Evolutionary conservation across 192 early-diverging fungal genomes (phyloP).

Genomic region (Obelidium mucronatum): DNA sequence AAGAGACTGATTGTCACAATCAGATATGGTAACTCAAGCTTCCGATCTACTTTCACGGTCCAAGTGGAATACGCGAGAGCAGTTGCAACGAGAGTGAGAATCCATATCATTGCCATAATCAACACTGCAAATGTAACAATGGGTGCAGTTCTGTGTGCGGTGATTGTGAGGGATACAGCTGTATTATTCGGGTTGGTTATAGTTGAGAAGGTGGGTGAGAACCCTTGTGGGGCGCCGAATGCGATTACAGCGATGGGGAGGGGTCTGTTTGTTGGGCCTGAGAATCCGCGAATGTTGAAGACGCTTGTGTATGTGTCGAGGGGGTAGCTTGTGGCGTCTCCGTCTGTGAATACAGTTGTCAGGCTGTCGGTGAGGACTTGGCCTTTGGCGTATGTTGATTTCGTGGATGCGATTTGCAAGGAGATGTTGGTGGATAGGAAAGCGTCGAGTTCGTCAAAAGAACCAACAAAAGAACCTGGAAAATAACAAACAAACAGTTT

Average conservation of each 20-base stretch:
- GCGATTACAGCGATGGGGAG: neutral
- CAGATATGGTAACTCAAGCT: slow-evolving; percentile 10
- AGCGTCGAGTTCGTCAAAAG: neutral
- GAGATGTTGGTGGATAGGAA: neutral
- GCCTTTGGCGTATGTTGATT: neutral
- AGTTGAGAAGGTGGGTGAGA: too few species aligned
- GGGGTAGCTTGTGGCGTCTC: neutral
- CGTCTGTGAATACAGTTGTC: neutral
- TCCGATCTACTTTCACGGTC: neutral
- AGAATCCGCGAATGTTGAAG: slow-evolving; percentile 1
- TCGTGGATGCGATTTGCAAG: neutral
- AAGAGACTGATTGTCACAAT: slow-evolving; percentile 2
- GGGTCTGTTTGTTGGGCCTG: neutral
- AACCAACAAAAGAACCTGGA: neutral
- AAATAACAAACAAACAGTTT: neutral
- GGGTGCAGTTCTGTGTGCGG: neutral
- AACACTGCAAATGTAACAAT: slow-evolving; percentile 1
- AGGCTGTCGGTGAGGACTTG: neutral
- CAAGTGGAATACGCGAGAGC: slow-evolving; percentile 11
- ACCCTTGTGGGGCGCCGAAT: neutral
- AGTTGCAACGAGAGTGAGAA: neutral
- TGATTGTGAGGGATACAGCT: neutral
- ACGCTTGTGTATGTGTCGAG: neutral
- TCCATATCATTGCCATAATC: slow-evolving; percentile 21
- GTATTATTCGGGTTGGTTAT: neutral